Conservation (phyloP, 2,329 filamentous ascomycete genomes). For the Fusarium citri region DNA sequence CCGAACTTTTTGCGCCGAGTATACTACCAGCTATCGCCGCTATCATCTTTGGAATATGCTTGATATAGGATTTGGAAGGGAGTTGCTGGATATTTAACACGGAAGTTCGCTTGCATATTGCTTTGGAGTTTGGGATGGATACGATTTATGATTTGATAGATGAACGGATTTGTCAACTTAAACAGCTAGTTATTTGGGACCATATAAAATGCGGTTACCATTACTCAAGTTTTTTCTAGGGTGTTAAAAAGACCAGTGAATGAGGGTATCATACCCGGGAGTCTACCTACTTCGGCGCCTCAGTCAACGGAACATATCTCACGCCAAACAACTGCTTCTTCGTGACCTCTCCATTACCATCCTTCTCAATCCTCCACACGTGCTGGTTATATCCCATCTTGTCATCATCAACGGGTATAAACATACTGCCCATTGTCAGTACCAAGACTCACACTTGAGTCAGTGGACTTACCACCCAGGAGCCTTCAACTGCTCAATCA, state of each 20-base stretch:
- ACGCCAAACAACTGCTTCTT: constrained; percentile 76
- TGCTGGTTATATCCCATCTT: constrained; percentile 64
- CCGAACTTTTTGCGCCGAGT: constrained; percentile 17
- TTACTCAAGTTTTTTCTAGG: neutral
- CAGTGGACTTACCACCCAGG: constrained; percentile 72
- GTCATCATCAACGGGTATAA: constrained; percentile 78
- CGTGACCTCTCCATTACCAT: constrained; percentile 69
- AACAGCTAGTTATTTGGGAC: neutral
- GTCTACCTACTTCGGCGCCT: constrained; percentile 63
- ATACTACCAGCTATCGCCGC: constrained; percentile 28
- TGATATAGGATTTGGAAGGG: neutral
- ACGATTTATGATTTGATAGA: constrained; percentile 9
- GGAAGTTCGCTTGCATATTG: neutral
- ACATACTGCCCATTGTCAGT: constrained; percentile 64
- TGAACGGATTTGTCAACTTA: neutral
- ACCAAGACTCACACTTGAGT: fast-evolving
- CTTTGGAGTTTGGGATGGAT: constrained; percentile 3
- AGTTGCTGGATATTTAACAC: neutral
- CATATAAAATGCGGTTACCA: neutral
- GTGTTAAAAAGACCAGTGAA: neutral
- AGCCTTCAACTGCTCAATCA: constrained; percentile 80
- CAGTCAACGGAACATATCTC: constrained; percentile 80
- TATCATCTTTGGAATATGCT: constrained; percentile 28
- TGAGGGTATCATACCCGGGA: neutral
- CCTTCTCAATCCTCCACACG: constrained; percentile 81